Percentiles rank a stretch among this genome's conserved stretches.
These are phyloP conservation scores for Penicillium olsonii DNA, from an alignment of 2,329 filamentous ascomycete species.

Conservation along the genomic window DNA sequence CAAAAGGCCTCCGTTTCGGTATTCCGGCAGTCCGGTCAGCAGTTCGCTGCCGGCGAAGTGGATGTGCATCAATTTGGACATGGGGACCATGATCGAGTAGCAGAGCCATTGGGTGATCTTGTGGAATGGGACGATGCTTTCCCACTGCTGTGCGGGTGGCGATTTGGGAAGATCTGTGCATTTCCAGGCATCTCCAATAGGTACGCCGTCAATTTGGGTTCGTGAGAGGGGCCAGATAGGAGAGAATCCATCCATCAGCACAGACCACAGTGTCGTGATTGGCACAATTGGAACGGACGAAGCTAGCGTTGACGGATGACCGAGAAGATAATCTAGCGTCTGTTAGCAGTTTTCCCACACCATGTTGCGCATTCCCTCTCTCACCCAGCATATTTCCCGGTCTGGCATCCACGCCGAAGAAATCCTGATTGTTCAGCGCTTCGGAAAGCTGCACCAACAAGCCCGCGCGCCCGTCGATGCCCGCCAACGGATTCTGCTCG, in stretches of 20 bases:
- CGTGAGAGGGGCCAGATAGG: slow-evolving; percentile 87
- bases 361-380: slow-evolving; percentile 26
- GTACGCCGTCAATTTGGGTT: slow-evolving; percentile 81
- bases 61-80: slow-evolving; percentile 77
- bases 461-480: slow-evolving; percentile 79
- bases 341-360: slow-evolving; percentile 1
- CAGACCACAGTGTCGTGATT: slow-evolving; percentile 84
- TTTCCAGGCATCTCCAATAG: slow-evolving; percentile 92
- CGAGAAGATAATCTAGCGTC: slow-evolving; percentile 78
- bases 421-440: slow-evolving; percentile 76
- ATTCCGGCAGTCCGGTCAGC: slow-evolving; percentile 85
- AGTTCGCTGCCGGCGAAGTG: slow-evolving; percentile 79
- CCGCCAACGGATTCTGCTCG: slow-evolving; percentile 77
- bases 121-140: slow-evolving; percentile 86
- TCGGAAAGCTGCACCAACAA: slow-evolving; percentile 74
- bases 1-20: slow-evolving; percentile 86
- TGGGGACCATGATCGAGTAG: slow-evolving; percentile 90
- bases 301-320: slow-evolving; percentile 84
- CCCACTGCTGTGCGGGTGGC: slow-evolving; percentile 69
- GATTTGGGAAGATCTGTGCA: slow-evolving; percentile 75
- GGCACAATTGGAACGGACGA: slow-evolving; percentile 85
- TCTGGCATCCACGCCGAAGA: slow-evolving; percentile 80
- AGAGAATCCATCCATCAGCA: slow-evolving; percentile 82
- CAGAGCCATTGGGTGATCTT: slow-evolving; percentile 94
- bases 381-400: slow-evolving; percentile 93